A percentile compares a stretch with the other conserved stretches of the same genome.
Conservation (phyloP, 75 land plant species). For the Larix kaempferi region DNA sequence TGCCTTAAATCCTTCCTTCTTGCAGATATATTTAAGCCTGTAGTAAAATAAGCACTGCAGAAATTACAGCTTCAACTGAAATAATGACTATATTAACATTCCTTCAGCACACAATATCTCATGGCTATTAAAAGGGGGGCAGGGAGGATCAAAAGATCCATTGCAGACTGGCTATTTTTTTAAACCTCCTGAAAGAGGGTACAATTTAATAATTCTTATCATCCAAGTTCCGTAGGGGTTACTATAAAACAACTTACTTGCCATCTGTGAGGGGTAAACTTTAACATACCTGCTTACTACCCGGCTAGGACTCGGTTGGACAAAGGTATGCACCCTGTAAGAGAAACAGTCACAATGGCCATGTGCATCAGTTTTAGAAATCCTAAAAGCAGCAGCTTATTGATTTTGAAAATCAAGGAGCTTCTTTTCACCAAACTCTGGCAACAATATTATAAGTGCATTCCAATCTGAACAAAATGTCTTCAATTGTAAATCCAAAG, state of each 20-base stretch:
- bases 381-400: not conserved
- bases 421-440: not conserved
- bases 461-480: not conserved
- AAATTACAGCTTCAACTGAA: constrained; percentile 2
- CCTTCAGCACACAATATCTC: not conserved
- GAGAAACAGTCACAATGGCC: not conserved
- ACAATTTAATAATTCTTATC: not conserved
- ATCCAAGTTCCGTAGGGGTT: not conserved
- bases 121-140: not conserved
- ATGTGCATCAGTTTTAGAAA: not conserved
- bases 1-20: constrained; percentile 69
- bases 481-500: not conserved
- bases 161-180: not conserved
- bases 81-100: not conserved
- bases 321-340: constrained; percentile 83
- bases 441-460: not conserved
- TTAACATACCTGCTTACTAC: constrained; percentile 78
- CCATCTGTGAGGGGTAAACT: not conserved
- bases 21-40: constrained; percentile 90
- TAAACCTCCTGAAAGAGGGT: not conserved
- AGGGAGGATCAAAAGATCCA: not conserved
- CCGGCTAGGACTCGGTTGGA: constrained; percentile 78
- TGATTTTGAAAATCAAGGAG: not conserved
- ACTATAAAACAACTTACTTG: not conserved
- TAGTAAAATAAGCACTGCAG: not conserved